Evolutionary conservation across 2,329 filamentous ascomycete species (phyloP).

Genomic region (Colletotrichum viniferum): DNA sequence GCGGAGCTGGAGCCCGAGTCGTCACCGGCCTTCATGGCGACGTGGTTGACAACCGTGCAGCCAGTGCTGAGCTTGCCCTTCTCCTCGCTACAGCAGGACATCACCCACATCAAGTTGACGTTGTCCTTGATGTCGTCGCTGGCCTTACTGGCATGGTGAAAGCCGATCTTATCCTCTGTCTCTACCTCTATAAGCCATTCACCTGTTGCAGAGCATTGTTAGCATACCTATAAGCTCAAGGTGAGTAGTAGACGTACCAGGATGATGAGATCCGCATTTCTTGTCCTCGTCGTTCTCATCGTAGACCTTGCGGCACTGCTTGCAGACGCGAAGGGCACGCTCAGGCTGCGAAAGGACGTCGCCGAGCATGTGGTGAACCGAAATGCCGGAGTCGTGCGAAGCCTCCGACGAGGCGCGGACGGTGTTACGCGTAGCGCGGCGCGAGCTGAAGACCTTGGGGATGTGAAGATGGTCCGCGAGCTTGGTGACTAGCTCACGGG

Average conservation of each 20-base stretch:
- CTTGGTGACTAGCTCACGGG: neutral
- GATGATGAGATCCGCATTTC: neutral
- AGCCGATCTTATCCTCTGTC: neutral
- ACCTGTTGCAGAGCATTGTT: neutral
- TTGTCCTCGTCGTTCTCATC: neutral
- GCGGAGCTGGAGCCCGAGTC: neutral
- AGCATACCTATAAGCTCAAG: neutral
- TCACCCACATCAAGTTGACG: neutral
- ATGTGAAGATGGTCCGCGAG: neutral
- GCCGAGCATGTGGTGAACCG: neutral
- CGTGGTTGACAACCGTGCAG: neutral
- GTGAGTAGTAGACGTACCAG: neutral
- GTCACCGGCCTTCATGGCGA: neutral
- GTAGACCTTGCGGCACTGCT: neutral
- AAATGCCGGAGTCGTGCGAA: neutral
- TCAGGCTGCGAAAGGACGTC: neutral
- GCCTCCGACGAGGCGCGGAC: neutral
- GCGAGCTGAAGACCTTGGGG: neutral
- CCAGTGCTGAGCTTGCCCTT: neutral
- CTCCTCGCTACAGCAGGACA: neutral
- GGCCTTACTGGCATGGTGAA: neutral
- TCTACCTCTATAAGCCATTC: slow-evolving; percentile 12
- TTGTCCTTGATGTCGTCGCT: neutral
- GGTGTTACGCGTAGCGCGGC: neutral
- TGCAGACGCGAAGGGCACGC: neutral